Evolutionary conservation across 179 eudicot species (phyloP).

Genomic region (Dionaea muscipula): DNA sequence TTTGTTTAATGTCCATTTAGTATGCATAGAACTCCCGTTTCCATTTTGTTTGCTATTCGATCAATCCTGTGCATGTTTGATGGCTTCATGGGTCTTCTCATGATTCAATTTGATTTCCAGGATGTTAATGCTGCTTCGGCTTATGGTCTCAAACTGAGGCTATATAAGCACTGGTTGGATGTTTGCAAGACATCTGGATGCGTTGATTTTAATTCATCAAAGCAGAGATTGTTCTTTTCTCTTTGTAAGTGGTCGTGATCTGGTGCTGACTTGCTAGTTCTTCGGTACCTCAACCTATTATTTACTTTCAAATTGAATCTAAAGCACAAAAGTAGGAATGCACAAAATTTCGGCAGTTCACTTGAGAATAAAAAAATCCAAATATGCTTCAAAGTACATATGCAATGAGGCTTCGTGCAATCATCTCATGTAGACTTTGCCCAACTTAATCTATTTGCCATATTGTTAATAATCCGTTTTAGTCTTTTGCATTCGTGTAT

Average conservation of each 20-base stretch:
- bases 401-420: too few species aligned
- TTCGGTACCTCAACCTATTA: neutral
- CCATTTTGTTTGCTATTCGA: too few species aligned
- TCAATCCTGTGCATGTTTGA: too few species aligned
- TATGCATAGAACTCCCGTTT: too few species aligned
- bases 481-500: too few species aligned
- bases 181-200: constrained; percentile 49
- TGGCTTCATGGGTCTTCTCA: constrained; percentile 5
- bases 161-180: constrained; percentile 73
- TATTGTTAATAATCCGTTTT: too few species aligned
- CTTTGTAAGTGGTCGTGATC: constrained; percentile 54
- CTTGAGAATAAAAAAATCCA: too few species aligned
- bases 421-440: too few species aligned
- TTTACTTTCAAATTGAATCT: neutral
- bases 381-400: too few species aligned
- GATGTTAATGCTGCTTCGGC: constrained; percentile 26
- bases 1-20: too few species aligned
- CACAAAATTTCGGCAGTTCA: too few species aligned
- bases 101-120: constrained; percentile 28
- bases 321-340: neutral
- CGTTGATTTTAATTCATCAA: constrained; percentile 56
- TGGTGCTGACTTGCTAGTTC: neutral
- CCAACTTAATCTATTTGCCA: too few species aligned
- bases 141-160: constrained; percentile 45
- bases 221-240: constrained; percentile 59